phyloP scores from a whole-genome alignment of 306 rosid species.

The Medicago arabica region DNA sequence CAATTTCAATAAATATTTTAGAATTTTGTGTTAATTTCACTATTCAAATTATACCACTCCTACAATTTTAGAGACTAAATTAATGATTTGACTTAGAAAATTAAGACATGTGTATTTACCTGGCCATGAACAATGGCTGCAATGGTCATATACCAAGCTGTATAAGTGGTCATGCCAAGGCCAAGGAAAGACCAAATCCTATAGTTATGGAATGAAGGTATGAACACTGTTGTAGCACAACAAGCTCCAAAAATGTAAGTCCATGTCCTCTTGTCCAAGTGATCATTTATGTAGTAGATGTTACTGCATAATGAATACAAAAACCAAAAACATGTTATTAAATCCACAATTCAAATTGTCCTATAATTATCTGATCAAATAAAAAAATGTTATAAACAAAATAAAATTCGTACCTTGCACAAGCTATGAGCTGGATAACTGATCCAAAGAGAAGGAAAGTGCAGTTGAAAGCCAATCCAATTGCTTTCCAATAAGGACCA shows the following conservation, averaged over 20 bases:
- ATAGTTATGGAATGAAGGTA: conserved; percentile 95
- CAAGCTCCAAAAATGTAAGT: conserved; percentile 95
- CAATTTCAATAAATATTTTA: neutral
- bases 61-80: too few relatives aligned
- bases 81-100: too few relatives aligned
- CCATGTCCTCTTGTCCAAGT: conserved; percentile 95
- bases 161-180: conserved; percentile 95
- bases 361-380: neutral
- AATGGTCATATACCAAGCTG: conserved; percentile 96
- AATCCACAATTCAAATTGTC: neutral
- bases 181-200: conserved; percentile 97
- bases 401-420: conserved; percentile 74
- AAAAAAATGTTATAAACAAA: neutral
- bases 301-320: conserved; percentile 55
- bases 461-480: conserved; percentile 91
- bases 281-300: conserved; percentile 85
- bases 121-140: conserved; percentile 82
- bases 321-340: conserved; percentile 8
- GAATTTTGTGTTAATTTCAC: neutral
- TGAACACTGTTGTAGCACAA: conserved; percentile 95
- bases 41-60: too few relatives aligned
- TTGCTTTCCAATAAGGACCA: conserved; percentile 93
- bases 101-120: conserved; percentile 43
- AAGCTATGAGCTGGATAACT: conserved; percentile 94
- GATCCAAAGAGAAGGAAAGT: conserved; percentile 94